Evolutionary conservation across 305 asterid species (phyloP), one percentile per base, ranked within the genome.

Genomic region (Fraxinus xanthoxyloides): DNA sequence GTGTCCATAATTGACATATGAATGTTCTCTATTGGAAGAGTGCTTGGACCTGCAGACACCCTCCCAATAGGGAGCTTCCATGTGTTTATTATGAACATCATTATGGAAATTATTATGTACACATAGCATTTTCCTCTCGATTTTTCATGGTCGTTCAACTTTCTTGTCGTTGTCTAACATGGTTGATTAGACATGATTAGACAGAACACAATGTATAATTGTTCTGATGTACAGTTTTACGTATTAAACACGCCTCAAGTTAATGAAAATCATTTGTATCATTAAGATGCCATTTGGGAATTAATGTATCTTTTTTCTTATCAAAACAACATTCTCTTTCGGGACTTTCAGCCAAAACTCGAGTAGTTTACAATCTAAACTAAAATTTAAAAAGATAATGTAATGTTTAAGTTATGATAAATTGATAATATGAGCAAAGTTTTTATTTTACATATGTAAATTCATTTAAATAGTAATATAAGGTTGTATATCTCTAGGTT

Each of bases 81-180:
- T n/a, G n/a, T n/a, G n/a, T n/a, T n/a, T n/a, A n/a, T n/a, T n/a
- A n/a, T n/a, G n/a, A n/a, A n/a, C n/a, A n/a, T n/a, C n/a, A n/a
- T n/a, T n/a, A n/a, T n/a, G n/a, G n/a, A n/a, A n/a, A n/a, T n/a
- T n/a, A n/a, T n/a, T n/a, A n/a, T n/a, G n/a, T n/a, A n/a, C n/a
- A n/a, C n/a, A n/a, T n/a, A n/a, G n/a, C n/a, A n/a, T n/a, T n/a
- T n/a, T n/a, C n/a, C n/a, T 12, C 35, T 24, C 0, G 24, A 15
- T 15, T 31, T 69, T 69, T 15, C 4, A 79, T 23, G 36, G 75
- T 72, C 82, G 78, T 70, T 72, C 24, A 72, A n/a, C 30, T 70
- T 79, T 77, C 79, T 13, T 82, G 15, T 32, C 13, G 2, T 28
- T 13, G 10, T 26, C 30, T 26, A 3, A 35, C 7, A 9, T 8